phyloP scores from a whole-genome alignment of 352 stramenopile genomes.

The Phytophthora pini region DNA sequence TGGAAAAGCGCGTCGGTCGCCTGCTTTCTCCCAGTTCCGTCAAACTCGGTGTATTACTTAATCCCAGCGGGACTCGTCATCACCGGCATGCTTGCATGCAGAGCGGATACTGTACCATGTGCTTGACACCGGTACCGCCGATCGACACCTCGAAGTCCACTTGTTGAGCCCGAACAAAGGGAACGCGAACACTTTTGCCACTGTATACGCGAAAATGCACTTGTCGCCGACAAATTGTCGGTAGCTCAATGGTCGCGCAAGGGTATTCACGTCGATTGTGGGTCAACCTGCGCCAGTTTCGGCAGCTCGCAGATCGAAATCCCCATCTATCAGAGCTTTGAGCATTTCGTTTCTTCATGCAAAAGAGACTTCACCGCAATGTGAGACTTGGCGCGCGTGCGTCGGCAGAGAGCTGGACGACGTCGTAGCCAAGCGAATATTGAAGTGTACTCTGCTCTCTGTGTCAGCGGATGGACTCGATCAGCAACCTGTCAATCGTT shows the following conservation, averaged over 20 bases:
- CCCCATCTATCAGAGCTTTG: background rate
- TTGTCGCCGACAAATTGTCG: background rate
- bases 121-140: conserved; percentile 23
- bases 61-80: conserved; percentile 27
- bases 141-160: conserved; percentile 6
- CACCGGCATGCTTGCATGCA: conserved; percentile 34
- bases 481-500: conserved; percentile 17
- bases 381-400: conserved; percentile 1
- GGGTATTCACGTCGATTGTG: background rate
- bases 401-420: conserved; percentile 15
- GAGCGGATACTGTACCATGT: conserved; percentile 2
- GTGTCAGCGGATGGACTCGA: conserved; percentile 14
- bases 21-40: conserved; percentile 6
- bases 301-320: conserved; percentile 15
- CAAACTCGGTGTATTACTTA: conserved; percentile 23
- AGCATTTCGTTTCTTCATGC: conserved; percentile 6
- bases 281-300: conserved; percentile 6
- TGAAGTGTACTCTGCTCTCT: conserved; percentile 29
- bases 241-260: background rate
- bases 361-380: conserved; percentile 2
- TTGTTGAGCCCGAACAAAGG: conserved; percentile 1
- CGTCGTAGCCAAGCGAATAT: conserved; percentile 11
- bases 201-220: conserved; percentile 23
- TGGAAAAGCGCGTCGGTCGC: conserved; percentile 21
- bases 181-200: background rate